Percentiles rank a stretch among this genome's conserved stretches.
Evolutionary conservation across 2,329 filamentous ascomycete species (phyloP).

Genomic region (Sporothrix sp.): DNA sequence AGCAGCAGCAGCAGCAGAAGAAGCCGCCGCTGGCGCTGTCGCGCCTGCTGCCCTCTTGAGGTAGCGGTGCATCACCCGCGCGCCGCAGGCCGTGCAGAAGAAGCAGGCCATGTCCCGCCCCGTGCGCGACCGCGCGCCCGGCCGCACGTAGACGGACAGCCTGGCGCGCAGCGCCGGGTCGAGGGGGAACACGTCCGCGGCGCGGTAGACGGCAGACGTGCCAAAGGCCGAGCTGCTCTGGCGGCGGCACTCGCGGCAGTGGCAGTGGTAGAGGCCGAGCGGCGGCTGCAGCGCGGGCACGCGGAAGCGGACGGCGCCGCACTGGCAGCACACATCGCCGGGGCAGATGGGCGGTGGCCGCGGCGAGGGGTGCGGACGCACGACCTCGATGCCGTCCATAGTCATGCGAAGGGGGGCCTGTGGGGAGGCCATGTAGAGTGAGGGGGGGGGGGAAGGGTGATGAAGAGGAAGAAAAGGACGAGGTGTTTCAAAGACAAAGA

Average conservation of each 20-base stretch:
- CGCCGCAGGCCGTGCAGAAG: slow-evolving; percentile 29
- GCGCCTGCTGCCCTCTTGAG: neutral
- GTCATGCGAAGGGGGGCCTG: neutral
- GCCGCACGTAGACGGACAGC: slow-evolving; percentile 10
- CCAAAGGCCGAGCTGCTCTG: slow-evolving; percentile 45
- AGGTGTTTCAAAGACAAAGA: no score
- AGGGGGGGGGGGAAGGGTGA: neutral
- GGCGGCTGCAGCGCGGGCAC: slow-evolving; percentile 51
- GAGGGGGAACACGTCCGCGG: slow-evolving; percentile 11
- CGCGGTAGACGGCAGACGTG: slow-evolving; percentile 17
- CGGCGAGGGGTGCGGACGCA: no score
- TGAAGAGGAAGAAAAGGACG: neutral
- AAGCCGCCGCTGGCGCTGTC: neutral
- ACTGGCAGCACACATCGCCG: slow-evolving; percentile 56
- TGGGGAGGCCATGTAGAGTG: neutral
- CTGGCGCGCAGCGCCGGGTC: neutral
- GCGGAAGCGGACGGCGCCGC: slow-evolving; percentile 51
- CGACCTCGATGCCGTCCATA: slow-evolving; percentile 1
- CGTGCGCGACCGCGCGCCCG: slow-evolving; percentile 5
- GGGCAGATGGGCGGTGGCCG: neutral
- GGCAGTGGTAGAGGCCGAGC: slow-evolving; percentile 59
- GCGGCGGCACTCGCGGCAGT: slow-evolving; percentile 56
- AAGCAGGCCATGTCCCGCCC: slow-evolving; percentile 19
- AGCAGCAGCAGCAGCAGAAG: neutral
- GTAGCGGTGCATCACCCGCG: slow-evolving; percentile 37